A percentile compares a stretch with the other conserved stretches of the same genome.
Conservation (phyloP, 2,329 filamentous ascomycete genomes). For the Phialophora macrospora region DNA sequence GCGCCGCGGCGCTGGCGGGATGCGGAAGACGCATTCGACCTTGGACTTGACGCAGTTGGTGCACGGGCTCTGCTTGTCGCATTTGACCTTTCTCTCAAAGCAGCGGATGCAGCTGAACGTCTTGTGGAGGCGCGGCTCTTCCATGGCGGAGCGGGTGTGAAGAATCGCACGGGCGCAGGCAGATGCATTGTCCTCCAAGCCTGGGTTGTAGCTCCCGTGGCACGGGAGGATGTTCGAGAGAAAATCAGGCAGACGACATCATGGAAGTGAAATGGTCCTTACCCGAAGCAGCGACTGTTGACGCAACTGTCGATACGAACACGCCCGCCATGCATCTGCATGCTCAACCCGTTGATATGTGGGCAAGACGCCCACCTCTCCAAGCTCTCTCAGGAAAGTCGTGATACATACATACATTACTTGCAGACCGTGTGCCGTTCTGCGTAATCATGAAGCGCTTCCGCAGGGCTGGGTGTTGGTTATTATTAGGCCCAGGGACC, state of each 20-base stretch:
- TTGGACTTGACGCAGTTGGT: slow-evolving; percentile 52
- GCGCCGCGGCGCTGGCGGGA: slow-evolving; percentile 39
- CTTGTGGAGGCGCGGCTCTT: slow-evolving; percentile 29
- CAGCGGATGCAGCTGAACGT: slow-evolving; percentile 40
- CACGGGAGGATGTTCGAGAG: not conserved
- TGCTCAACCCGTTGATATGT: not conserved
- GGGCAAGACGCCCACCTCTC: too few relatives aligned
- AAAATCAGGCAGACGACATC: slow-evolving; percentile 7
- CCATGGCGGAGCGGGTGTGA: not conserved
- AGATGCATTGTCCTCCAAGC: not conserved
- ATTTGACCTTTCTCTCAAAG: slow-evolving; percentile 50
- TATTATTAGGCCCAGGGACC: too few relatives aligned
- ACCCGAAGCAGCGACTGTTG: slow-evolving; percentile 9
- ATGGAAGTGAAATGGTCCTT: slow-evolving; percentile 2
- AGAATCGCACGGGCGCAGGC: not conserved
- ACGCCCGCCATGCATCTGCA: not conserved
- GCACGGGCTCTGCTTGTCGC: slow-evolving; percentile 48
- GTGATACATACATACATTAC: not conserved
- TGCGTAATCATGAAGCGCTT: too few relatives aligned
- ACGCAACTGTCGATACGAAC: slow-evolving; percentile 1
- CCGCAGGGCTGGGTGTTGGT: too few relatives aligned
- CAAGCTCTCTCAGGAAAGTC: not conserved
- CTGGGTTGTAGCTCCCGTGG: not conserved
- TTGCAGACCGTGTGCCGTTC: too few relatives aligned
- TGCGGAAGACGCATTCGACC: slow-evolving; percentile 45